Conservation (phyloP, 257 asterid species). For the Nicotiana knightiana region DNA sequence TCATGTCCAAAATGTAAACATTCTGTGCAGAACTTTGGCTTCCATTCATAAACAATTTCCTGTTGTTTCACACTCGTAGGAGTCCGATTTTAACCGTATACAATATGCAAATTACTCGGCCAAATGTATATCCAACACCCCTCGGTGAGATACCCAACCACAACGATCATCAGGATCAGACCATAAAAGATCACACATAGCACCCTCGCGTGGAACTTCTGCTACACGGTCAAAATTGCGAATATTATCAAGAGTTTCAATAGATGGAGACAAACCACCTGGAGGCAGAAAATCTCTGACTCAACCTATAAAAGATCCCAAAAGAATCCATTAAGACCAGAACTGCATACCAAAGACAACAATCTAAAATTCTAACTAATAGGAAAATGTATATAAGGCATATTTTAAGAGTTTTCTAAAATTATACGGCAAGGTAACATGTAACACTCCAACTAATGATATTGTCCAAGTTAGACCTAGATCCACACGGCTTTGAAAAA, state of each 20-base stretch:
- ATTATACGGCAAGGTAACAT: background rate
- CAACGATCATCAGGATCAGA: slow-evolving; percentile 89
- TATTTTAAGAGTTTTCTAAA: background rate
- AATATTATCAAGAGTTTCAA: slow-evolving; percentile 75
- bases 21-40: too few relatives aligned
- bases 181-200: slow-evolving; percentile 91
- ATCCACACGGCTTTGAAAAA: background rate
- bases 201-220: slow-evolving; percentile 90
- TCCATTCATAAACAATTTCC: too few relatives aligned
- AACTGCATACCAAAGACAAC: background rate
- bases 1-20: too few relatives aligned
- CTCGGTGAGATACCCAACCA: slow-evolving; percentile 90
- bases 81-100: too few relatives aligned
- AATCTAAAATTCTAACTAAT: background rate
- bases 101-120: slow-evolving; percentile 40
- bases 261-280: slow-evolving; percentile 81
- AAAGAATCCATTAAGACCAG: background rate
- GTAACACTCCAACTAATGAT: background rate
- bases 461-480: too few relatives aligned
- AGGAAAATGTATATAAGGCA: background rate
- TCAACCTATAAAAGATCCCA: slow-evolving; percentile 44
- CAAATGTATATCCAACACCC: slow-evolving; percentile 88
- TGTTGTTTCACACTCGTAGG: too few relatives aligned
- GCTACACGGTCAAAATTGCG: slow-evolving; percentile 78
- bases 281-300: slow-evolving; percentile 80